A percentile compares a stretch with the other conserved stretches of the same genome.
phyloP scores from a whole-genome alignment of 2,329 filamentous ascomycete genomes.

The Talaromyces sp. region DNA sequence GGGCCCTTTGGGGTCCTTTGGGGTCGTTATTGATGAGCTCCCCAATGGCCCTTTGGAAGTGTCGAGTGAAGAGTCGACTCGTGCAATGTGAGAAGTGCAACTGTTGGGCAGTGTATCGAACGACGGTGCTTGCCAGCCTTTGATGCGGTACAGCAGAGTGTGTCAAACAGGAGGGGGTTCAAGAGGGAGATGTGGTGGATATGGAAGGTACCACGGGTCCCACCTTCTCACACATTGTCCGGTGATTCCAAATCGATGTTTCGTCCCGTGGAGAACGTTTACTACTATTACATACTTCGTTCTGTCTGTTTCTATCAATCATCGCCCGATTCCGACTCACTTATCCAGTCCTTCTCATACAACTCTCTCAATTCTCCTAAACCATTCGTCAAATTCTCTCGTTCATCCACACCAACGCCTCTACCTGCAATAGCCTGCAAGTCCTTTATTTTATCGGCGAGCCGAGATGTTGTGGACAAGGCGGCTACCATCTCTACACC shows the following conservation, averaged over 20 bases:
- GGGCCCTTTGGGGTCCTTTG: background rate
- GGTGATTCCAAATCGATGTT: no score
- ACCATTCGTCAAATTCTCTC: constrained; percentile 77
- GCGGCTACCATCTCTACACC: constrained; percentile 52
- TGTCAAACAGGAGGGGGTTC: background rate
- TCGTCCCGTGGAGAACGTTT: background rate
- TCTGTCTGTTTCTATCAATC: constrained; percentile 28
- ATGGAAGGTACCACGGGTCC: background rate
- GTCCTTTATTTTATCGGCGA: constrained; percentile 64
- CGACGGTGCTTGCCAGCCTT: background rate
- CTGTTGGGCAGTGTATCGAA: background rate
- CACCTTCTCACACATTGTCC: background rate
- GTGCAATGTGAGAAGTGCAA: background rate
- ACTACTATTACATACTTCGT: background rate
- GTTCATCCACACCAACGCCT: constrained; percentile 67
- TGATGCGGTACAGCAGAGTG: background rate
- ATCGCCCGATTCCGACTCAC: constrained; percentile 52
- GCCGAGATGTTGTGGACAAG: constrained; percentile 69
- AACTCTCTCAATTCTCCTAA: constrained; percentile 79
- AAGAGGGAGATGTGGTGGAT: background rate
- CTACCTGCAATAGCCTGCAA: constrained; percentile 63
- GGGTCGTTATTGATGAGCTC: background rate
- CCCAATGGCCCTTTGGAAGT: background rate
- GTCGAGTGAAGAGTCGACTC: background rate
- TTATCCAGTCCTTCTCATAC: constrained; percentile 84